Base-by-base conservation (phyloP, 371 early-diverging fungal species). In the Mucor irregularis region DNA sequence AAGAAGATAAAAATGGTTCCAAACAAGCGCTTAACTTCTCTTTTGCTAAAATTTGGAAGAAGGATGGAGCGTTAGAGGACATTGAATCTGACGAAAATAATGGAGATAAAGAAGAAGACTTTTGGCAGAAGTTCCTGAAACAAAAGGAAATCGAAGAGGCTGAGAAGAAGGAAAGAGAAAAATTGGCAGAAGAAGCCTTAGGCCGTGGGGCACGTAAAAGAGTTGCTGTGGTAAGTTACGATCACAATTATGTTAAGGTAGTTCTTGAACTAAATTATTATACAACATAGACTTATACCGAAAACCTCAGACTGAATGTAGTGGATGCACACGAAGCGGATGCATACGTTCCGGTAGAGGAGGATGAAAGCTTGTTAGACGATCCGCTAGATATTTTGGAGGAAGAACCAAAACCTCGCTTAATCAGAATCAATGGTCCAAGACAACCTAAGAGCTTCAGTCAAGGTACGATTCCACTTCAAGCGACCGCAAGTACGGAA, bases 1-100 rank as follows among this genome's bases (percentile, higher is more conserved):
- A 58, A 10, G 63, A 56, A 17, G 22, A 55, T 8, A 58, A 69
- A 6, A 46, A 49, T 11, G 49, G 33, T 11, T 21, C 47, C 2
- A 57, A 53, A 16, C 50, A 52, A 10, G 64, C 45, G 21, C 10
- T 72, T 29, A 68, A 66, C 8, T 76, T 80, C 43, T 66, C 76
- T 11, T 76, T 70, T 58, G 81, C 78, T 3, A 69, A 71, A 44
- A 66, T 80, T 3, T 80, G 81, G 81, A 65, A 58, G 17, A 47
- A 42, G 21, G 60, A 71, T 28, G 68, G 53, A 4, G 40, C 49
- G 1, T 29, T 44, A 0, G 73, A 73, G 25, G 72, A 72, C 2
- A 43, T 52, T 8, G 28, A 37, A 5, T 50, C 25, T 1, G 51
- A 56, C 5, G 44, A 3, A 13, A 64, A 42, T 5, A 49, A 55